Percentiles rank a stretch among this genome's conserved stretches.
Evolutionary conservation across 768 basidiomycete species (phyloP).

Genomic region (Russula ochroleuca): DNA sequence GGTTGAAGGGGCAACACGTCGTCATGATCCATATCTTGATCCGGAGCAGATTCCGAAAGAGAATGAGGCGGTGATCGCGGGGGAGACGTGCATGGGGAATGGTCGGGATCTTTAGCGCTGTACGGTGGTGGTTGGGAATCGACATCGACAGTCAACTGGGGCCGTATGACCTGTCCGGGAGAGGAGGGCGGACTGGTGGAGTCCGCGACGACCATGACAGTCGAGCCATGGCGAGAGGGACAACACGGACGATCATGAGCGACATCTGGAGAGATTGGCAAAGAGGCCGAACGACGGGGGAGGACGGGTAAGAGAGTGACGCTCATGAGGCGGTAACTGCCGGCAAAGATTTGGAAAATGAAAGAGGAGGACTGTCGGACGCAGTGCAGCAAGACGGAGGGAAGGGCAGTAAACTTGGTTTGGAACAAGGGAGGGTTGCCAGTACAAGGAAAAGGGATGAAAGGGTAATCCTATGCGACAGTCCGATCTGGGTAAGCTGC

Average conservation of each 20-base stretch:
- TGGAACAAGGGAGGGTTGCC: constrained; percentile 9
- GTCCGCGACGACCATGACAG: constrained; percentile 25
- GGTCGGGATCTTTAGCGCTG: not conserved
- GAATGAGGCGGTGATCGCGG: constrained; percentile 18
- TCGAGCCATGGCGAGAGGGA: constrained; percentile 18
- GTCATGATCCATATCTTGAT: constrained; percentile 22
- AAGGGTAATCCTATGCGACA: not conserved
- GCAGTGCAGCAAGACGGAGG: not conserved
- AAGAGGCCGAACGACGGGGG: constrained; percentile 24
- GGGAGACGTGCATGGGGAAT: constrained; percentile 15
- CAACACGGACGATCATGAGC: constrained; percentile 9
- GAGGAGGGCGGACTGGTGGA: constrained; percentile 22
- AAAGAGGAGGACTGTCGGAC: not conserved
- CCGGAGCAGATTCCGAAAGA: constrained; percentile 11
- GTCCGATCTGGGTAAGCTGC: not conserved
- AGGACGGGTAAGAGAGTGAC: constrained; percentile 14
- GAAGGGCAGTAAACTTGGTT: not conserved
- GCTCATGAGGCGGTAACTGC: constrained; percentile 20
- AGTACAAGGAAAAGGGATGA: not conserved
- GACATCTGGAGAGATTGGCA: constrained; percentile 11
- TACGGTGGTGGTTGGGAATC: constrained; percentile 18
- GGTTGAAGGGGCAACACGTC: constrained; percentile 26
- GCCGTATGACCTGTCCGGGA: constrained; percentile 10
- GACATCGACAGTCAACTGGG: constrained; percentile 10
- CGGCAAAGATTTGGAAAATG: not conserved